Evolutionary conservation across 768 basidiomycete genomes (phyloP).

Genomic region (Boletus tylopilopsis): DNA sequence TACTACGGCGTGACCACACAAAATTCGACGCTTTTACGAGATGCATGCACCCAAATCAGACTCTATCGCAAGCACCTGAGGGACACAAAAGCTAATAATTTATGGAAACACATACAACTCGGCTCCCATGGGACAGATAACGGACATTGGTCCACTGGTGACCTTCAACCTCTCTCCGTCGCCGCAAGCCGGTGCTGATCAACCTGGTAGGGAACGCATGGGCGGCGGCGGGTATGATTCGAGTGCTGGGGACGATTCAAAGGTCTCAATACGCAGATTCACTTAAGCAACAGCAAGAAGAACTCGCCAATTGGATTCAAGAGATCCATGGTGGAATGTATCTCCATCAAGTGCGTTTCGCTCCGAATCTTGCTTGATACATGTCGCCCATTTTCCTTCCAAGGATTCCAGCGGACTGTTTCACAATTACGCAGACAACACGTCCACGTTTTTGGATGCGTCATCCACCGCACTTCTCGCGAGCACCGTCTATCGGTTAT

Average conservation of each 20-base stretch:
- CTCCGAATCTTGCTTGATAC: not conserved
- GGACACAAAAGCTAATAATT: constrained; percentile 43
- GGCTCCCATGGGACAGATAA: constrained; percentile 51
- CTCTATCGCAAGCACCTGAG: constrained; percentile 67
- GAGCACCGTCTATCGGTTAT: constrained; percentile 69
- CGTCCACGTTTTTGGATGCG: constrained; percentile 64
- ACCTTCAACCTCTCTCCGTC: not conserved
- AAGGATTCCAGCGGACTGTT: constrained; percentile 35
- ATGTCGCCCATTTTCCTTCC: not conserved
- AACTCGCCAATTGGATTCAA: constrained; percentile 60
- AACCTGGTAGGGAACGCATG: constrained; percentile 67
- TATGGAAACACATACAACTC: constrained; percentile 76
- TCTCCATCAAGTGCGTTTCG: constrained; percentile 45
- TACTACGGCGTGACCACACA: constrained; percentile 68
- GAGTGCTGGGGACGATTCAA: constrained; percentile 73
- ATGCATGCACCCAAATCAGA: constrained; percentile 68
- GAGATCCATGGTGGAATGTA: constrained; percentile 80
- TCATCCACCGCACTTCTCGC: constrained; percentile 74
- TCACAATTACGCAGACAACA: constrained; percentile 66
- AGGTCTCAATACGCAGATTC: constrained; percentile 51
- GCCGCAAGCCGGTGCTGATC: not conserved
- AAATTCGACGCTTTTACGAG: constrained; percentile 55
- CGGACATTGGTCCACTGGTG: constrained; percentile 82
- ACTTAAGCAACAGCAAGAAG: constrained; percentile 49
- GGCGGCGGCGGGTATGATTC: constrained; percentile 85